Conservation (phyloP, 75 land plant genomes). For the Pinus albicaulis region DNA sequence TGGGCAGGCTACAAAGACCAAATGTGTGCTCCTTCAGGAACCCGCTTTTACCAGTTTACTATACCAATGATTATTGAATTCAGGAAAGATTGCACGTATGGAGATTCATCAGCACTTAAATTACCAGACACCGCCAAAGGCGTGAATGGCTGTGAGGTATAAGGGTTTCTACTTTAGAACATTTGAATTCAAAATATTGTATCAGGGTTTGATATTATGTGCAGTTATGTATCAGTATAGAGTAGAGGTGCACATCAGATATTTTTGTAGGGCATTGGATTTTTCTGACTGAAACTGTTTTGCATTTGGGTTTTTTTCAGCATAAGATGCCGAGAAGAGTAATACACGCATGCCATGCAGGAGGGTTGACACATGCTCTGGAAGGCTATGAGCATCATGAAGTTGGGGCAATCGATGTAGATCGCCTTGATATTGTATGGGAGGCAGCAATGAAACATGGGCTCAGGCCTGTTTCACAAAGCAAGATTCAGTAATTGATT, state of each 20-base stretch:
- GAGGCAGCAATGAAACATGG: conserved; percentile 31
- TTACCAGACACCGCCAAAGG: conserved; percentile 27
- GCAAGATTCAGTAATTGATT: no score
- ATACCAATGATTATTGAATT: conserved; percentile 21
- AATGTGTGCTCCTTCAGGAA: conserved; percentile 33
- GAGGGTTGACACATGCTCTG: conserved; percentile 13
- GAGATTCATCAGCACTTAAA: conserved; percentile 27
- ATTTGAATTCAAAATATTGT: not conserved
- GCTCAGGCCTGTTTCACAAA: conserved; percentile 9
- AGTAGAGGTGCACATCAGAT: no score
- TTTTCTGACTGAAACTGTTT: no score
- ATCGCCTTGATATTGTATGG: conserved; percentile 29
- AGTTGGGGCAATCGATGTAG: conserved; percentile 26
- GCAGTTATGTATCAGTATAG: no score
- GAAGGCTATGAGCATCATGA: conserved; percentile 20
- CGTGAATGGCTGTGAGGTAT: conserved; percentile 36
- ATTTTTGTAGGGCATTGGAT: no score
- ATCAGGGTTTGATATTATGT: not conserved
- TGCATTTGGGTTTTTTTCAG: not conserved
- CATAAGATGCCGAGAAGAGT: conserved; percentile 15
- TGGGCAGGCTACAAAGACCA: conserved; percentile 29
- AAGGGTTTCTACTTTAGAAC: not conserved
- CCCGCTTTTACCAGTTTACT: conserved; percentile 47
- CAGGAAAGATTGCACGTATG: conserved; percentile 39
- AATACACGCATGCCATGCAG: conserved; percentile 25